A percentile compares a stretch with the other conserved stretches of the same genome.
Conservation (phyloP, 1,284 basidiomycete genomes). For the Malassezia brasiliensis region DNA sequence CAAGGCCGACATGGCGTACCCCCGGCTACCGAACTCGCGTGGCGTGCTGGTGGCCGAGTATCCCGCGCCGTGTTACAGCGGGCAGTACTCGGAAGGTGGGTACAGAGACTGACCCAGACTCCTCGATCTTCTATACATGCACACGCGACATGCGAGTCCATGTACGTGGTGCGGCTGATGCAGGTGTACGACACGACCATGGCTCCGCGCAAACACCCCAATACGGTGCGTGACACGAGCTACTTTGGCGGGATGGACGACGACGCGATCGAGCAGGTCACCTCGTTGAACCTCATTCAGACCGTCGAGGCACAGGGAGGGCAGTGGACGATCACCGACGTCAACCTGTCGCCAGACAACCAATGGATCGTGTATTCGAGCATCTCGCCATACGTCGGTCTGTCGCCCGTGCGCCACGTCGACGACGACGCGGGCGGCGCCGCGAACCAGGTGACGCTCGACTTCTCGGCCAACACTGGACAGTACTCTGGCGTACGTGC, state of each 20-base stretch:
- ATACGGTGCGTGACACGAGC: background rate
- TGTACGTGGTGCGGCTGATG: conserved; percentile 9
- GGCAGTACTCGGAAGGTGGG: conserved; percentile 63
- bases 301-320: conserved; percentile 37
- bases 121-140: conserved; percentile 50
- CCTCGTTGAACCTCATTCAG: conserved; percentile 38
- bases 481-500: conserved; percentile 35
- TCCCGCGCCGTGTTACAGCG: conserved; percentile 74
- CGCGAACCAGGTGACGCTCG: conserved; percentile 35
- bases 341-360: conserved; percentile 81
- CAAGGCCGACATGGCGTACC: conserved; percentile 37
- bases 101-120: conserved; percentile 10
- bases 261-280: conserved; percentile 20
- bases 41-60: conserved; percentile 80
- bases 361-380: conserved; percentile 77
- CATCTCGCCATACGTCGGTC: conserved; percentile 60
- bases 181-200: conserved; percentile 64
- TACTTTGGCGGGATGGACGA: background rate
- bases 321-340: conserved; percentile 56
- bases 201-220: conserved; percentile 7
- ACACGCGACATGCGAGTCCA: conserved; percentile 64
- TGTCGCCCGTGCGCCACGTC: conserved; percentile 56
- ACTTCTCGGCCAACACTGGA: conserved; percentile 45
- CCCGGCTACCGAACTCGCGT: conserved; percentile 68
- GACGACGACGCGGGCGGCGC: conserved; percentile 14